A percentile compares a stretch with the other conserved stretches of the same genome.
Evolutionary conservation across 169 alveolate species (phyloP).

Genomic region (Babesia gibsoni): DNA sequence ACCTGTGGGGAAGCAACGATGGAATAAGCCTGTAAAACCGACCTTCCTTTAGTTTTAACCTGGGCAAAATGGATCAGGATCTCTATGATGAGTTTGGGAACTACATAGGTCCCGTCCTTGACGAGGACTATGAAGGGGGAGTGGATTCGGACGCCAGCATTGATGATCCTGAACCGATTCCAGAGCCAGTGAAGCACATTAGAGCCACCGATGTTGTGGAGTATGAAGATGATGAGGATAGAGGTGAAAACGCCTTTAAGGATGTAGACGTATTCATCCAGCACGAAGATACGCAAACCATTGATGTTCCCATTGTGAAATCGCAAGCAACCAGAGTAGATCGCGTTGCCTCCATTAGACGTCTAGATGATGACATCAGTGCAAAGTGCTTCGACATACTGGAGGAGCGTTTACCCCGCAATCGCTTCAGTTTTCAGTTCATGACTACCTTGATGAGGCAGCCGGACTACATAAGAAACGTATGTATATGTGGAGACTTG

Average conservation of each 20-base stretch:
- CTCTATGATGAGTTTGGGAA: conserved; percentile 99
- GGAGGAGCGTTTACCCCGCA: conserved; percentile 79
- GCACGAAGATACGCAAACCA: conserved; percentile 98
- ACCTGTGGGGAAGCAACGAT: conserved; percentile 8
- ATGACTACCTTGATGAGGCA: conserved; percentile 88
- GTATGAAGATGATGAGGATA: conserved; percentile 46
- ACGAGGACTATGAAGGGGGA: conserved; percentile 71
- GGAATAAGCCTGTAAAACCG: background rate
- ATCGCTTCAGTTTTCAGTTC: conserved; percentile 90
- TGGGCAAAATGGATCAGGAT: conserved; percentile 68
- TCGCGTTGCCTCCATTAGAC: conserved; percentile 63
- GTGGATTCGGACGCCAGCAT: conserved; percentile 54
- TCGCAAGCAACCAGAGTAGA: conserved; percentile 86
- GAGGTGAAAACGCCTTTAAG: conserved; percentile 74
- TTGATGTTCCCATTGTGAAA: conserved; percentile 96
- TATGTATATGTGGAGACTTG: conserved; percentile 95
- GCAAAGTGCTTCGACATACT: conserved; percentile 72
- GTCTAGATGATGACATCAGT: conserved; percentile 71
- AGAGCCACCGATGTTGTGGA: conserved; percentile 30
- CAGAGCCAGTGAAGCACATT: background rate
- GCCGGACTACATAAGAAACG: conserved; percentile 91
- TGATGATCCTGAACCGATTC: conserved; percentile 7
- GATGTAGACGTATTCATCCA: conserved; percentile 81
- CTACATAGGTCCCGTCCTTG: conserved; percentile 93
- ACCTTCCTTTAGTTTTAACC: background rate